phyloP scores from a whole-genome alignment of 1,284 basidiomycete species.

The Trametes sp. region DNA sequence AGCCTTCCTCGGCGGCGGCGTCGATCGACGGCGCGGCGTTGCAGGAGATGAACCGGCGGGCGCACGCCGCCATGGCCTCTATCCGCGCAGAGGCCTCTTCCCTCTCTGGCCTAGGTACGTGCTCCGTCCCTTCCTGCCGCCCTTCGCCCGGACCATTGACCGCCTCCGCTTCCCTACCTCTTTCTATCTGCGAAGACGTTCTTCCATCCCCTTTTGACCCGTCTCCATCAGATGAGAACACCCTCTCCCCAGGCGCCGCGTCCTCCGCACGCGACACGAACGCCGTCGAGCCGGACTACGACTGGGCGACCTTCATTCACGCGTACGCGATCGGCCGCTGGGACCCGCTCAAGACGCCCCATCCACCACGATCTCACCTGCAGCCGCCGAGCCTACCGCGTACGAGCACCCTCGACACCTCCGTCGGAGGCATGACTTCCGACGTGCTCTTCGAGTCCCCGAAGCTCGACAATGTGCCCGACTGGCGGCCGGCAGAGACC shows the following conservation, averaged over 20 bases:
- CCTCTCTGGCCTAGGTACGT: slow-evolving; percentile 40
- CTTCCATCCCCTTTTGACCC: slow-evolving; percentile 42
- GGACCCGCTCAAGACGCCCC: slow-evolving; percentile 81
- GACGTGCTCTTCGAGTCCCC: slow-evolving; percentile 36
- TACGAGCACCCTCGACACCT: slow-evolving; percentile 19
- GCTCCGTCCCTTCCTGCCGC: background rate
- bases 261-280: slow-evolving; percentile 31
- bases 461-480: slow-evolving; percentile 21
- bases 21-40: slow-evolving; percentile 31
- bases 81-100: slow-evolving; percentile 41
- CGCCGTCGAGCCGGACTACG: slow-evolving; percentile 52
- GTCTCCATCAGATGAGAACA: slow-evolving; percentile 38
- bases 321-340: slow-evolving; percentile 82
- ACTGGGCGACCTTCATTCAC: slow-evolving; percentile 80
- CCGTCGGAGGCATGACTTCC: slow-evolving; percentile 18
- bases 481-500: slow-evolving; percentile 29
- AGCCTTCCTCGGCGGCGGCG: slow-evolving; percentile 3
- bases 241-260: slow-evolving; percentile 26
- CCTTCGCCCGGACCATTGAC: background rate
- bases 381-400: slow-evolving; percentile 34
- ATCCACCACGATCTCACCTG: slow-evolving; percentile 58
- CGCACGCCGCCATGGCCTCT: slow-evolving; percentile 39
- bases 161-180: background rate
- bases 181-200: slow-evolving; percentile 26
- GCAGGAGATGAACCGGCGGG: slow-evolving; percentile 40